Conservation (phyloP, 768 basidiomycete genomes). For the Tulasnella sp. region DNA sequence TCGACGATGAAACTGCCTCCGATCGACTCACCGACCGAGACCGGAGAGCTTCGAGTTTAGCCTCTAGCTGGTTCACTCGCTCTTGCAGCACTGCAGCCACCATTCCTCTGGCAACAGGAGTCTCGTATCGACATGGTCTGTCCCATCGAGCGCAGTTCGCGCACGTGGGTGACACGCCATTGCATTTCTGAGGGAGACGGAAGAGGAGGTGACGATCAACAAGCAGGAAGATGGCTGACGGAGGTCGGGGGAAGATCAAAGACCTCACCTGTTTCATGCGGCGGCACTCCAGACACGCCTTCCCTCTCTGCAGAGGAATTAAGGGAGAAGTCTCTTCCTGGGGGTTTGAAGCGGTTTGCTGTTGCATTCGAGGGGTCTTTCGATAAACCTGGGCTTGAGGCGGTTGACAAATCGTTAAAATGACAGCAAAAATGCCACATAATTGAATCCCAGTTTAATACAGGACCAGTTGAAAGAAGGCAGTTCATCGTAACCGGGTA, state of each 20-base stretch:
- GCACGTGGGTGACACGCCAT: neutral
- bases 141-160: neutral
- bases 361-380: neutral
- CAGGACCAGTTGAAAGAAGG: neutral
- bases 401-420: neutral
- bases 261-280: neutral
- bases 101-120: neutral
- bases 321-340: neutral
- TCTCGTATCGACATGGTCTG: conserved; percentile 1
- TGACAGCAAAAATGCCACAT: neutral
- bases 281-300: neutral
- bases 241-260: neutral
- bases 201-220: neutral
- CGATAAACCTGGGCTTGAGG: neutral
- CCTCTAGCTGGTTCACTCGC: conserved; percentile 1
- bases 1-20: neutral
- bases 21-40: neutral
- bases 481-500: neutral
- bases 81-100: neutral
- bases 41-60: neutral
- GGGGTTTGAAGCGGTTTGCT: neutral
- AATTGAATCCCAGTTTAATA: neutral
- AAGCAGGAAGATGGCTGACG: neutral
- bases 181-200: neutral
- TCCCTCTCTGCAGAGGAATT: neutral